Conservation (phyloP, 176 grass and related monocot species). For the Themeda triandra region DNA sequence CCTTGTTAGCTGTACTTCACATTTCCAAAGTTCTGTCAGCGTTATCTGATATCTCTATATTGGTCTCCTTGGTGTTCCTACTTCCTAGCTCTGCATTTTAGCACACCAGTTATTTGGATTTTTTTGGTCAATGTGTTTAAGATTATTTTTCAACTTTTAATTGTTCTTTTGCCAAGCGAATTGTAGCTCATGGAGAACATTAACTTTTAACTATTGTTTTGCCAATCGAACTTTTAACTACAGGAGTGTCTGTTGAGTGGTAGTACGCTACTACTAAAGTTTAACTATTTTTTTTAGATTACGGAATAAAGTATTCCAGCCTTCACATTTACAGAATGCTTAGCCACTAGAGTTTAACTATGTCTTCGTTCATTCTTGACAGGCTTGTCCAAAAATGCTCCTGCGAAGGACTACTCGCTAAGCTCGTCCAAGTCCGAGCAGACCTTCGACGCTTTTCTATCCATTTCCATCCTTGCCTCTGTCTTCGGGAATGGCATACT, state of each 20-base stretch:
- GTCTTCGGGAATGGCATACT: slow-evolving; percentile 94
- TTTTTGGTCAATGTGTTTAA: not conserved
- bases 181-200: not conserved
- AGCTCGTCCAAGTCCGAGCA: slow-evolving; percentile 61
- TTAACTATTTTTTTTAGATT: too few species aligned
- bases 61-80: not conserved
- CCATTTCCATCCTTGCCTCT: slow-evolving; percentile 88
- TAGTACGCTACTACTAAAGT: not conserved
- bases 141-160: not conserved
- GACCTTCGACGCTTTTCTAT: slow-evolving; percentile 69
- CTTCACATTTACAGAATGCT: too few species aligned
- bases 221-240: too few species aligned
- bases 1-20: not conserved
- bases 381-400: slow-evolving; percentile 63
- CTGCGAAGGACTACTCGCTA: slow-evolving; percentile 72
- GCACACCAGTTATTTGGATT: not conserved
- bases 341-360: not conserved
- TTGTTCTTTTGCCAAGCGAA: not conserved
- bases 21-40: not conserved
- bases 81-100: too few species aligned
- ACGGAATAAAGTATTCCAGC: too few species aligned
- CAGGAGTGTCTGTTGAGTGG: not conserved
- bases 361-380: slow-evolving; percentile 1
- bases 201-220: too few species aligned
- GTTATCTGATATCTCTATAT: not conserved